Conservation (phyloP, 192 early-diverging fungal species). For the Coemansia sp. region DNA sequence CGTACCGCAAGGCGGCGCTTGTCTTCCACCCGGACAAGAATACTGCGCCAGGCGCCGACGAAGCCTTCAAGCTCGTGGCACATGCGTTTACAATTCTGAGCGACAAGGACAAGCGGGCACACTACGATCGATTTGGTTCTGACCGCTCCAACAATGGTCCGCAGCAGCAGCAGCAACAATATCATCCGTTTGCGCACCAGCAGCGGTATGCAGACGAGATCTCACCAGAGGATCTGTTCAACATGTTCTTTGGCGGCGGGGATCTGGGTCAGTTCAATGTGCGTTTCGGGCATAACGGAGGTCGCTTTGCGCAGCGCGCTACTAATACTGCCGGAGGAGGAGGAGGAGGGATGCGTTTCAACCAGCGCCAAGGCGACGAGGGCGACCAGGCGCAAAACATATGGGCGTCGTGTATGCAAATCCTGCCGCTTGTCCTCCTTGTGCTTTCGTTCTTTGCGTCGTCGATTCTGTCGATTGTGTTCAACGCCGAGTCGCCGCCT, state of each 20-base stretch:
- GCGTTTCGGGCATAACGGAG: slow-evolving; percentile 36
- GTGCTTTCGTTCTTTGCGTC: slow-evolving; percentile 77
- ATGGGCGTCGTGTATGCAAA: slow-evolving; percentile 65
- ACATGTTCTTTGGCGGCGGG: slow-evolving; percentile 86
- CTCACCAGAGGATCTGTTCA: slow-evolving; percentile 92
- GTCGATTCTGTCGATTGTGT: slow-evolving; percentile 56
- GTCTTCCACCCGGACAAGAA: slow-evolving; percentile 98
- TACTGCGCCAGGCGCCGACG: slow-evolving; percentile 90
- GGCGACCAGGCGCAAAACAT: slow-evolving; percentile 1
- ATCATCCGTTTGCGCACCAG: slow-evolving; percentile 3
- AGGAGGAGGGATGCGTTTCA: slow-evolving; percentile 21
- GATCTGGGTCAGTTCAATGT: slow-evolving; percentile 58
- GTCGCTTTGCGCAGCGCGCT: slow-evolving; percentile 1
- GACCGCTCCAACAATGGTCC: slow-evolving; percentile 52
- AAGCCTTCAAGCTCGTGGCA: slow-evolving; percentile 95
- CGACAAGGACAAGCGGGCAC: slow-evolving; percentile 79
- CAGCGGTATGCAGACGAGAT: slow-evolving; percentile 69
- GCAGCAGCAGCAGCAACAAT: slow-evolving; percentile 17
- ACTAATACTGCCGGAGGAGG: background rate
- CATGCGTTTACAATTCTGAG: slow-evolving; percentile 90
- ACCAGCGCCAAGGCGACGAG: slow-evolving; percentile 35
- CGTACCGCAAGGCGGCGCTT: slow-evolving; percentile 93
- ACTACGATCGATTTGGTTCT: slow-evolving; percentile 85
- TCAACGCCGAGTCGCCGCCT: slow-evolving; percentile 49
- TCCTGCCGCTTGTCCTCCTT: slow-evolving; percentile 78